Evolutionary conservation across 176 grass and related monocot genomes (phyloP), one percentile per base, ranked within the genome.

Genomic region (Aegilops bicornis): DNA sequence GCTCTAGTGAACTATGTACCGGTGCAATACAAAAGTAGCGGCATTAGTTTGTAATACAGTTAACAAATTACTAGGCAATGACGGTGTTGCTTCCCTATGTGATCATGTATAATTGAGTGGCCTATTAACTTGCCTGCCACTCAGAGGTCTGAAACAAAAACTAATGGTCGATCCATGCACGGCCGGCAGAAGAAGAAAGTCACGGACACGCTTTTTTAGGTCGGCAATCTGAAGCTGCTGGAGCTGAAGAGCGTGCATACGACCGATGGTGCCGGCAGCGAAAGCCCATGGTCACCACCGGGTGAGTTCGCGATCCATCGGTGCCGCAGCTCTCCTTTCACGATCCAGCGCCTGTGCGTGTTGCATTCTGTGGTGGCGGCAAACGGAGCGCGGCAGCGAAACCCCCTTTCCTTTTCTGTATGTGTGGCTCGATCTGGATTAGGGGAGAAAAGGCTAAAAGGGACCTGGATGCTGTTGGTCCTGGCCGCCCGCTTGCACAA

Each of bases 391-490:
- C 73, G 73, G 15, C 73, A 43, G 0, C 12, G 47, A 76, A 32
- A 54, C 73, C 27, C 73, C 73, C 73, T 76, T 76, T 76, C 73
- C 73, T 76, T 76, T 76, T 76, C 73, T 50, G 43, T 30, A 15
- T 52, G 14, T 76, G 72, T 75, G 42, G 72, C 72, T 75, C 24
- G 42, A 75, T 30, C 73, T 76, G 25, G 73, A 76, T 54, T 76
- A 31, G 47, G 73, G 20, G 73, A 19, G 27, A 1, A 54, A 76
- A 76, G 27, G 45, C 43, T 76, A 54, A 76, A 52, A 76, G 73
- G 45, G 45, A 54, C 45, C 19, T 14, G 73, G 24, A 40, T 50
- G 72, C 39, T 47, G 7, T 50, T 75, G 23, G 71, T 74, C 71
- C 71, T 40, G 71, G 13, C n/a, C 22, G 17, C 56, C 29, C 14